Evolutionary conservation across 177 flowering plant genomes (phyloP).

Genomic region (Vitis hybrid): DNA sequence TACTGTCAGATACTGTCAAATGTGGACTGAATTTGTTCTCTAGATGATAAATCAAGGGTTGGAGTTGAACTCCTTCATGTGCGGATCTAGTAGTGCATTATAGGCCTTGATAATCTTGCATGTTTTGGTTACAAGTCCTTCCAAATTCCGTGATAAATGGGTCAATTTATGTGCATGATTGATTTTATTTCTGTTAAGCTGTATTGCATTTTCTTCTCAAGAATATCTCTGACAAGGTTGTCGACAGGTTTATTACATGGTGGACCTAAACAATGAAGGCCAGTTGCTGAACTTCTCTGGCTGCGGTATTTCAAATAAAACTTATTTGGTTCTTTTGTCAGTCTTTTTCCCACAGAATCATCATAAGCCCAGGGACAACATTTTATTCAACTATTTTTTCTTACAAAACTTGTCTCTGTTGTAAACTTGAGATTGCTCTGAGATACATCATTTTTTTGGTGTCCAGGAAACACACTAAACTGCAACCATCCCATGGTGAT

Average conservation of each 20-base stretch:
- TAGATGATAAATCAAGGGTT: too few relatives aligned
- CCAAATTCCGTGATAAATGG: too few relatives aligned
- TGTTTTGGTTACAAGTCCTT: too few relatives aligned
- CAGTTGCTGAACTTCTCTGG: constrained; percentile 83
- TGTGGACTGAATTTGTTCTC: too few relatives aligned
- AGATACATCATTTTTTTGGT: constrained; percentile 10
- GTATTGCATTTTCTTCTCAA: background rate
- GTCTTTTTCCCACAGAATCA: background rate
- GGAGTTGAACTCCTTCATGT: too few relatives aligned
- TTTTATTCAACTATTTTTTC: background rate
- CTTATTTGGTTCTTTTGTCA: background rate
- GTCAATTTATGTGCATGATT: background rate
- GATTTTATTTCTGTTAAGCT: background rate
- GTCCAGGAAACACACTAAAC: constrained; percentile 88
- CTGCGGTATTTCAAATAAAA: constrained; percentile 57
- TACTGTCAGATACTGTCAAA: too few relatives aligned
- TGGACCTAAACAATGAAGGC: constrained; percentile 49
- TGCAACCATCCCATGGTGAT: constrained; percentile 98
- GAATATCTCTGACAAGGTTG: background rate
- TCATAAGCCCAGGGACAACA: background rate
- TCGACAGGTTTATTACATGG: constrained; percentile 88
- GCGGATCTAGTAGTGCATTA: too few relatives aligned
- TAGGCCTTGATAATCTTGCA: too few relatives aligned
- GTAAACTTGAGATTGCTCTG: background rate
- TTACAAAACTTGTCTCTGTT: background rate